Base-by-base conservation (phyloP, 2,329 filamentous ascomycete genomes). In the Sclerotiophoma versabilis region DNA sequence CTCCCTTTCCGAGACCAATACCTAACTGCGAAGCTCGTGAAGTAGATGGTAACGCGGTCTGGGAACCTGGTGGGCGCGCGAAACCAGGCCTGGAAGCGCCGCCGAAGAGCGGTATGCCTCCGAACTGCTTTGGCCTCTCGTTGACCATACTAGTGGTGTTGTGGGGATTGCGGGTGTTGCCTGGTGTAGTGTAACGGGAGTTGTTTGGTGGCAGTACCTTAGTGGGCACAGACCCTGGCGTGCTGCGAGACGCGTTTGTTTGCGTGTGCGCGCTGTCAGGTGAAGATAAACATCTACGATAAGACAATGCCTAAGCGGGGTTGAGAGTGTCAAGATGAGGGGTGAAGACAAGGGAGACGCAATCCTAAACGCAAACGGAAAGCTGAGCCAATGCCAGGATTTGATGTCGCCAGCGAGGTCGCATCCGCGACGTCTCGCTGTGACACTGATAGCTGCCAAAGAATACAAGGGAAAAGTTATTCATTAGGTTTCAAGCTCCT, bases 401-500 rank as follows among this genome's bases (percentile, higher is more conserved):
- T 37, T 11, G 30, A 15, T 46, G 30, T 19, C 4, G 17, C 23
- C 19, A 5, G 8, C 9, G 15, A 25, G 9, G 14, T 9, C 23
- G 14, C 19, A 41, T 52, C 23, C 20, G 25, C 37, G 22, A 38
- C n/a, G 32, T 32, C 30, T 47, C 36, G 43, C 32, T 47, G 22
- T 39, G 34, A 25, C 49, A 17, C 8, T 27, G 23, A 14, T 8
- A 12, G 7, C 20, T 15, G 30, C 44, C 22, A 38, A 36, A 32
- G 19, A 15, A 22, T 38, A 33, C 10, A 39, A 9, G 11, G 43
- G 52, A 37, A 54, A 43, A 53, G 51, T 58, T 49, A 37, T 64
- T 68, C 59, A 71, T 72, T 74, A 74, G 51, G 50, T 54, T 52
- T 66, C 72, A 74, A 66, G 71, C 60, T 49, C 70, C 69, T 62